phyloP scores from a whole-genome alignment of 208 protist species.

The Trypanosoma conorhini region DNA sequence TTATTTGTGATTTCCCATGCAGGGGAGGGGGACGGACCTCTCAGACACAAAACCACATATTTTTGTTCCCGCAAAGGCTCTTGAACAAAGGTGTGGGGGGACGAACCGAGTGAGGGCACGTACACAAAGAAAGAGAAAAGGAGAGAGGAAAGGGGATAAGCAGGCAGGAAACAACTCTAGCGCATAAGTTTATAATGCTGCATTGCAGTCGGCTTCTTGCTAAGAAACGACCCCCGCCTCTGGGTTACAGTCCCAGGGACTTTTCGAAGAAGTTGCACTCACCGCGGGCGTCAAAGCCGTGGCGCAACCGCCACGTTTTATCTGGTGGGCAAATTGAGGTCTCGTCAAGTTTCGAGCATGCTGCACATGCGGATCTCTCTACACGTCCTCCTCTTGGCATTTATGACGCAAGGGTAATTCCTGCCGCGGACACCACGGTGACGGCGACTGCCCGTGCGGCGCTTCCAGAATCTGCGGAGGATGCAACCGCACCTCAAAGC shows the following conservation, averaged over 20 bases:
- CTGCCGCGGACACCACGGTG: constrained; percentile 1
- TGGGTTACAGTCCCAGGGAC: constrained; percentile 69
- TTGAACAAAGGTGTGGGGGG: too few species aligned
- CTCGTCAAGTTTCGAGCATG: constrained; percentile 39
- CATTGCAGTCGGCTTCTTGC: constrained; percentile 18
- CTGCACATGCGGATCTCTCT: constrained; percentile 50
- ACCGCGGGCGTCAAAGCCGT: constrained; percentile 83
- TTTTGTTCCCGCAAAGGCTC: too few species aligned
- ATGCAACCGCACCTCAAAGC: not conserved
- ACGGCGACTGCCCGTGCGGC: constrained; percentile 3
- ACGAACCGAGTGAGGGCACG: not conserved
- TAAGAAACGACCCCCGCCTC: constrained; percentile 45
- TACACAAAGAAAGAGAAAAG: not conserved
- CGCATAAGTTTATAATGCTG: constrained; percentile 34
- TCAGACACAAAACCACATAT: too few species aligned
- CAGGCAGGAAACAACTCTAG: constrained; percentile 3
- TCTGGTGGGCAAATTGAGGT: constrained; percentile 69
- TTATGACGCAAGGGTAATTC: constrained; percentile 37
- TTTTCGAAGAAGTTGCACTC: constrained; percentile 75
- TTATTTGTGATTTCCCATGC: not conserved
- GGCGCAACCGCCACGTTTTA: constrained; percentile 52
- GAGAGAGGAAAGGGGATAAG: constrained; percentile 1
- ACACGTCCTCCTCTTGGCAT: constrained; percentile 54
- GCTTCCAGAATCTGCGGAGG: constrained; percentile 9
- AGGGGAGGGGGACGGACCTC: too few species aligned